Evolutionary conservation across 208 protist genomes (phyloP), one percentile per base, ranked within the genome.

Genomic region (Acanthamoeba triangularis): DNA sequence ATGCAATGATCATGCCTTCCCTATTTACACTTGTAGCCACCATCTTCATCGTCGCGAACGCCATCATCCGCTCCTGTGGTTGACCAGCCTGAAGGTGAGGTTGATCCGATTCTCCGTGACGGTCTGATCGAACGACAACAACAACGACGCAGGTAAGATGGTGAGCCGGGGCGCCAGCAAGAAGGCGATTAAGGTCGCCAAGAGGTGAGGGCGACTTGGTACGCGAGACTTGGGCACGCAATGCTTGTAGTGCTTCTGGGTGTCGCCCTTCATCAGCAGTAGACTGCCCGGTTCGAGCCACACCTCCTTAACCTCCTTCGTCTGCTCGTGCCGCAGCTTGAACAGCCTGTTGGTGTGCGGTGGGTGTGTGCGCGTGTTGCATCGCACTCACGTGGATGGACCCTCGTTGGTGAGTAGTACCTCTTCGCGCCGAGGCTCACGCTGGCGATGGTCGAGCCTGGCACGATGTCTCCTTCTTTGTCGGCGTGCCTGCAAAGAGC

Each of bases 191-290:
- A 16, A n/a, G 33, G 25, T 25, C 4, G 35, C 35, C 28, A 82
- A 82, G 35, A 82, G 41, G 8, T 20, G 25, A 49, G 30, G 37
- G 33, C 35, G 13, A 82, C 41, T 20, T 49, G n/a, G n/a, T 67
- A 85, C 76, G 4, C 76, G 76, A 13, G 76, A 63, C 54, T 91
- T 91, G 18, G 85, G 85, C 35, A 91, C 85, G 47, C 54, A 54
- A 28, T 91, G 85, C 56, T 91, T 91, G 56, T 72, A 91, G 85
- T 91, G 85, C 35, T 72, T 63, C 56, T 91, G 85, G 23, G 85
- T 91, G 33, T 63, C 56, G 20, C 85, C 85, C 56, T 91, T 41
- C 85, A 91, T 91, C 54, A 91, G 16, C n/a, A 91, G n/a, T 1
- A 91, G 35, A 33, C 85, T 91, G 37, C 85, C 85, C 33, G 85